Conservation (phyloP, 2,329 filamentous ascomycete species). For the Penicillium capsulatum region DNA sequence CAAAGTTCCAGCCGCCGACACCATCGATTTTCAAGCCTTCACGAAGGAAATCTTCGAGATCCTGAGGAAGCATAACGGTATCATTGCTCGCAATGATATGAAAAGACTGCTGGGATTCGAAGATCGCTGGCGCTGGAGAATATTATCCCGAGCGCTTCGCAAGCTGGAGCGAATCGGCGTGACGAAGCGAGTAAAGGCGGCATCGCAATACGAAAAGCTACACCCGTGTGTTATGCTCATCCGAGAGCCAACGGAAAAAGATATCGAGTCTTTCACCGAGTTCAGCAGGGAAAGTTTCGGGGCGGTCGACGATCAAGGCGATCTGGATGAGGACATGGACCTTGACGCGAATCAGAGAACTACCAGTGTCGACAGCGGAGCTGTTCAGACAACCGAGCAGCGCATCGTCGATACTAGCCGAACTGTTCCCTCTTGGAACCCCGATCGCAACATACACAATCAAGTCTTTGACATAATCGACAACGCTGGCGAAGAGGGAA, state of each 20-base stretch:
- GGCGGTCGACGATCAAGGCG: conserved; percentile 25
- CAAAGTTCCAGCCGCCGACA: conserved; percentile 16
- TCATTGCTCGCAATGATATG: conserved; percentile 52
- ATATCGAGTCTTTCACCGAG: conserved; percentile 40
- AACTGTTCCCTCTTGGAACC: conserved; percentile 52
- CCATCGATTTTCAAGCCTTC: conserved; percentile 50
- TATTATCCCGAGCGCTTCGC: conserved; percentile 42
- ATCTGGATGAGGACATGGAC: conserved; percentile 36
- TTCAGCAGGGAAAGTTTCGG: conserved; percentile 28
- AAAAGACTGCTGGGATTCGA: conserved; percentile 45
- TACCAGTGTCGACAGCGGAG: conserved; percentile 11
- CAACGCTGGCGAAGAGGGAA: conserved; percentile 46
- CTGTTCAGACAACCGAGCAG: conserved; percentile 18
- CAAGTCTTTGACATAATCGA: conserved; percentile 50
- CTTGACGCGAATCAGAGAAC: conserved; percentile 13
- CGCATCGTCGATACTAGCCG: conserved; percentile 32
- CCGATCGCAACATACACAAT: conserved; percentile 51
- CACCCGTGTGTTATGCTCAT: conserved; percentile 45
- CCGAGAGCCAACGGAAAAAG: conserved; percentile 39
- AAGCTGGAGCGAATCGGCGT: conserved; percentile 47
- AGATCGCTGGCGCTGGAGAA: conserved; percentile 37
- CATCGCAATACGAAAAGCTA: conserved; percentile 40
- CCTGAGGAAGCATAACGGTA: conserved; percentile 45
- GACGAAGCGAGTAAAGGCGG: conserved; percentile 42
- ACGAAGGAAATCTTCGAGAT: conserved; percentile 47